Evolutionary conservation across 2,329 filamentous ascomycete genomes (phyloP).

Genomic region (Clarireedia paspali): DNA sequence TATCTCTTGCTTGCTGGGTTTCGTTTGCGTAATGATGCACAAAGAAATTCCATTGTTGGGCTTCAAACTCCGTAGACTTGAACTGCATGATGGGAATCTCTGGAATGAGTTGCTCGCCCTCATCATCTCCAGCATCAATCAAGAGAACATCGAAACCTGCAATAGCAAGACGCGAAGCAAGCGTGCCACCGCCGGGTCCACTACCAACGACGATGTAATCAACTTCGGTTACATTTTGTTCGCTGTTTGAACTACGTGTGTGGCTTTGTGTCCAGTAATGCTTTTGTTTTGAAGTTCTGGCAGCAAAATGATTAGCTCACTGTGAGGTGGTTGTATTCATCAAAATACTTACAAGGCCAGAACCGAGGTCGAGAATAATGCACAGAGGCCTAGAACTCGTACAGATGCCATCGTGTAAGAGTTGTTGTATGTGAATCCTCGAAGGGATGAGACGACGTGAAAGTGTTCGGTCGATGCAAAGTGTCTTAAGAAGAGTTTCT

Average conservation of each 20-base stretch:
- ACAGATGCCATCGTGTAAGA: neutral
- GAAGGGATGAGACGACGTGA: too few relatives aligned
- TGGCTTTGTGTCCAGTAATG: constrained; percentile 5
- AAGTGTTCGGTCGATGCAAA: too few relatives aligned
- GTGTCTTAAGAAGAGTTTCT: too few relatives aligned
- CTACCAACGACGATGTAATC: constrained; percentile 48
- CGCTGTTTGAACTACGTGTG: neutral
- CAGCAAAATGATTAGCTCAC: neutral
- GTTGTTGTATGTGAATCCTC: too few relatives aligned
- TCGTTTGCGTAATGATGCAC: constrained; percentile 18
- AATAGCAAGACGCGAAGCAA: constrained; percentile 42
- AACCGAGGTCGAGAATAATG: neutral
- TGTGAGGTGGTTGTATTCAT: too few relatives aligned
- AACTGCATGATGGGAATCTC: constrained; percentile 39
- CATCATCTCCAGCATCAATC: constrained; percentile 46
- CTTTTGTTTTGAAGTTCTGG: neutral
- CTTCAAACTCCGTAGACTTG: constrained; percentile 38
- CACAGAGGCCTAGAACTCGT: neutral
- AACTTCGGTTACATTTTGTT: neutral
- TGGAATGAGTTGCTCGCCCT: constrained; percentile 36
- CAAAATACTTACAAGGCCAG: constrained; percentile 1
- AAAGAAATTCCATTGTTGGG: constrained; percentile 43
- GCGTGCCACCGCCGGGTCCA: constrained; percentile 43
- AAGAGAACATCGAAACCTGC: constrained; percentile 44
- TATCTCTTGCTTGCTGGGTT: constrained; percentile 12